phyloP scores from a whole-genome alignment of 768 basidiomycete species.

The Leccinellum rugosiceps region DNA sequence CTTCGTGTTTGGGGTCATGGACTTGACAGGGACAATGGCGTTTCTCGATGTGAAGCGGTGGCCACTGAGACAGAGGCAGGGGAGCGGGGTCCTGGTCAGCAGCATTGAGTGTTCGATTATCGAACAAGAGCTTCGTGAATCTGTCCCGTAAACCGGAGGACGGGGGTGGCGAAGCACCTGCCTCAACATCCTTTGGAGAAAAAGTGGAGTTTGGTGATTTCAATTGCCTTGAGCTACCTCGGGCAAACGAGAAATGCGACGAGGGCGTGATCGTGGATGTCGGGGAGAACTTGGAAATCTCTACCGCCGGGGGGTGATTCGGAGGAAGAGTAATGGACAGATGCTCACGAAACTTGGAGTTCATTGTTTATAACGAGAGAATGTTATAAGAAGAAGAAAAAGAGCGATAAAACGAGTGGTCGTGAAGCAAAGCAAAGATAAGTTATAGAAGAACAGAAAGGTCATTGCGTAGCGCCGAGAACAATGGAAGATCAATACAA shows the following conservation, averaged over 20 bases:
- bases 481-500: constrained; percentile 23
- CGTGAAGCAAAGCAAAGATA: constrained; percentile 1
- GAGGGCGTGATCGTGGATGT: constrained; percentile 35
- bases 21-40: constrained; percentile 23
- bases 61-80: constrained; percentile 32
- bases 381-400: not conserved
- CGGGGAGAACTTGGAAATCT: constrained; percentile 43
- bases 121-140: constrained; percentile 37
- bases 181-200: constrained; percentile 27
- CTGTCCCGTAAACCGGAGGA: constrained; percentile 28
- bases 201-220: not conserved
- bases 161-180: constrained; percentile 12
- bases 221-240: constrained; percentile 10
- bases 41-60: constrained; percentile 39
- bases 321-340: constrained; percentile 21
- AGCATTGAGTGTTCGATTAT: constrained; percentile 30
- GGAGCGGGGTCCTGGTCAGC: constrained; percentile 26
- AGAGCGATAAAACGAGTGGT: constrained; percentile 8
- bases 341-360: constrained; percentile 32
- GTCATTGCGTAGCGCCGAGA: constrained; percentile 4
- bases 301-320: constrained; percentile 15
- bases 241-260: constrained; percentile 27
- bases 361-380: constrained; percentile 14
- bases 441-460: not conserved
- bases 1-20: constrained; percentile 18